Conservation (phyloP, 441 rosid genomes). For the Arabidopsis hybrid region DNA sequence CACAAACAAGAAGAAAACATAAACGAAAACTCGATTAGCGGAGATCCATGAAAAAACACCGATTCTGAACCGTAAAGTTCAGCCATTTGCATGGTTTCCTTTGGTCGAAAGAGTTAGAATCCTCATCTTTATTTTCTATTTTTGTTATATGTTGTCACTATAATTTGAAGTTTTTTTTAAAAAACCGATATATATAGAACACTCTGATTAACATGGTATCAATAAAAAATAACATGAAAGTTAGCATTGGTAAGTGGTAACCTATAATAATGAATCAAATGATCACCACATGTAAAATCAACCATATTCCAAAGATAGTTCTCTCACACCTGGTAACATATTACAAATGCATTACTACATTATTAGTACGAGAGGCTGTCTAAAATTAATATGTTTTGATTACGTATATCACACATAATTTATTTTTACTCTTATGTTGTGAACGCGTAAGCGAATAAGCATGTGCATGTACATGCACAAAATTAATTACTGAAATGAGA, state of each 20-base stretch:
- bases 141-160: too few species aligned
- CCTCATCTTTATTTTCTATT: too few species aligned
- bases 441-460: constrained; percentile 41
- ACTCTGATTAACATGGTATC: not conserved
- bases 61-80: too few species aligned
- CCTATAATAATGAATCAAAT: not conserved
- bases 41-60: too few species aligned
- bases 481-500: constrained; percentile 19
- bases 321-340: not conserved
- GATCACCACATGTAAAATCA: not conserved
- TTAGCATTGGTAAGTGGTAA: too few species aligned
- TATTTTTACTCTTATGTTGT: not conserved
- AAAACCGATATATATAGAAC: not conserved
- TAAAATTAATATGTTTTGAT: not conserved
- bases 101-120: too few species aligned
- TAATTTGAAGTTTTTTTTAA: too few species aligned
- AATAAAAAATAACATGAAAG: not conserved
- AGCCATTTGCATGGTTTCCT: too few species aligned
- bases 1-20: too few species aligned
- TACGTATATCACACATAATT: not conserved
- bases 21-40: too few species aligned
- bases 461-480: constrained; percentile 39
- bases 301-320: not conserved
- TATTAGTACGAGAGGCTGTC: not conserved
- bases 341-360: not conserved